Evolutionary conservation across 2,329 filamentous ascomycete genomes (phyloP), one percentile per base, ranked within the genome.

Genomic region (Tolypocladium ovalisporum): DNA sequence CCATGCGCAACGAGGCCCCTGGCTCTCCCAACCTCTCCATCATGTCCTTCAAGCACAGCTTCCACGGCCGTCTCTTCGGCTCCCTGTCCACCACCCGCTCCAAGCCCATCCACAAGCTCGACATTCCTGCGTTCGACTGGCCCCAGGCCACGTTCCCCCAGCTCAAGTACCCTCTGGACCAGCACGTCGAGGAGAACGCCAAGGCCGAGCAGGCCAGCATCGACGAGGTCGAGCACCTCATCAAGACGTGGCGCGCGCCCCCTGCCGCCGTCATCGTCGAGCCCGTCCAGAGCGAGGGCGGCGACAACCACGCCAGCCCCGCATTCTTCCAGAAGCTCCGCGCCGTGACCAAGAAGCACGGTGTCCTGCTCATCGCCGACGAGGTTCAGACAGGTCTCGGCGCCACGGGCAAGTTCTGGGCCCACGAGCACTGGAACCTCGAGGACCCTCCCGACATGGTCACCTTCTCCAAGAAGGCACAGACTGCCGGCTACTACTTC

Each of bases 81-180:
- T 87, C 83, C 58, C 81, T 96, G 57, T 93, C 89, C 60, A 96
- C 90, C 58, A 96, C 91, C 17, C 88, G 91, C 70, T 92, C 87
- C 73, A 96, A 96, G 81, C 84, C 91, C 52, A 92, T 96, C 71
- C 91, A 96, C 80, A 96, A 96, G 77, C 79, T 96, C 65, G 91
- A 96, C 70, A 96, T 96, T 65, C 91, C 91, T 29, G 89, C 91
- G 67, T 96, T 96, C 68, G 88, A 96, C 80, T 96, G 91, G 91
- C 91, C 91, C 34, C 89, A 93, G 72, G 90, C 90, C 22, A 84
- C 88, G 57, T 96, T 96, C 81, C 92, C 91, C 12, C 68, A 76
- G 62, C 82, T 95, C 69, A 92, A 92, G 74, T 96, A 96, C 74
- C 91, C 91, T 0, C 84, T 96, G 7, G 87, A 91, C 64, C 78